These are phyloP conservation scores for Cicer bijugum DNA, from an alignment of 306 rosid species.

Conservation along the genomic window DNA sequence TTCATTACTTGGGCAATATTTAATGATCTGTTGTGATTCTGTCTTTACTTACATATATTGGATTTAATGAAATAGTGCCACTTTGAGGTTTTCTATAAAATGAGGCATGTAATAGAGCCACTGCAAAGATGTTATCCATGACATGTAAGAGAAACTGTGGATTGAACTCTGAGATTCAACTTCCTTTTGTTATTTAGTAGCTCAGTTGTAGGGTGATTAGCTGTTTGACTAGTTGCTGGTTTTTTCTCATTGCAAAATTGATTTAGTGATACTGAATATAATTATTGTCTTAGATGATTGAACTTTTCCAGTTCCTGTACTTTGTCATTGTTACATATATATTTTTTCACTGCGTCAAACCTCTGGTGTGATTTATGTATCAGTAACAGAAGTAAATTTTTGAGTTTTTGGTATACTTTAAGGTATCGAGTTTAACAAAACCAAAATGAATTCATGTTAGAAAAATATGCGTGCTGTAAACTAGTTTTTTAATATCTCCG, in stretches of 20 bases:
- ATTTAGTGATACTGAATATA: not conserved
- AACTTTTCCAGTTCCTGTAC: not conserved
- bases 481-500: not conserved
- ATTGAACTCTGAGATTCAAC: not conserved
- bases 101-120: slow-evolving; percentile 17
- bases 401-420: not conserved
- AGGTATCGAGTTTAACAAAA: not conserved
- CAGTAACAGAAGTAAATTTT: slow-evolving; percentile 4
- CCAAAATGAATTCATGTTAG: not conserved
- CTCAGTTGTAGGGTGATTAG: not conserved
- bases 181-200: slow-evolving; percentile 9
- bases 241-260: not conserved
- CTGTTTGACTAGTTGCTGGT: not conserved
- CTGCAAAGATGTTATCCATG: slow-evolving; percentile 1
- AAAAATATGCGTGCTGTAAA: not conserved
- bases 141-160: not conserved
- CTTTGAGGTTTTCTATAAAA: not conserved
- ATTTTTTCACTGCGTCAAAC: not conserved
- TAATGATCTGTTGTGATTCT: not conserved
- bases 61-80: not conserved
- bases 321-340: not conserved
- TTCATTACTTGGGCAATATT: not conserved
- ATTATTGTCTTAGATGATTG: not conserved
- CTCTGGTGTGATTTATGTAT: not conserved
- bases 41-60: not conserved